Evolutionary conservation across 1,139 yeast species (phyloP).

Genomic region (Magnusiomyces suaveolens): DNA sequence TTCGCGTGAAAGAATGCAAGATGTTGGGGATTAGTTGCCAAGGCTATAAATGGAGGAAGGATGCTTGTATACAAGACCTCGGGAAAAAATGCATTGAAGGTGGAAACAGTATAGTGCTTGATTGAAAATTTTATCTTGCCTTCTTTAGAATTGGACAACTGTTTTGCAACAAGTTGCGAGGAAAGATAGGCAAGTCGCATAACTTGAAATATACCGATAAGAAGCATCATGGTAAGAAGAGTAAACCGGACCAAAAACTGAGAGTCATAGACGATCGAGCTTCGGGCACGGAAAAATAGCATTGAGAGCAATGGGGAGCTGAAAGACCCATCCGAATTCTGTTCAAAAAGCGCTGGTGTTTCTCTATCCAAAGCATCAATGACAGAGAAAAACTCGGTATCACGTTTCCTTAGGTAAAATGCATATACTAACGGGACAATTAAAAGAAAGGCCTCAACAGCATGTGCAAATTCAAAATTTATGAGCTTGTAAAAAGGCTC

Average conservation of each 20-base stretch:
- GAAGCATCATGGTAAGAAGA: background rate
- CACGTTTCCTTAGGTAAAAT: background rate
- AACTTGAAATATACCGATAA: background rate
- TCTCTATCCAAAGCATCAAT: background rate
- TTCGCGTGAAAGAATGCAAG: constrained; percentile 6
- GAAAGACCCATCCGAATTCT: background rate
- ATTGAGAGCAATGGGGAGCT: background rate
- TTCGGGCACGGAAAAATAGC: background rate
- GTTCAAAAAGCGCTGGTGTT: background rate
- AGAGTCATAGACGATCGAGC: background rate
- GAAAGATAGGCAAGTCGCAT: background rate
- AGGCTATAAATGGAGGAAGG: constrained; percentile 6
- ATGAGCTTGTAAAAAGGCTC: background rate
- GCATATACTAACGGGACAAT: constrained; percentile 3
- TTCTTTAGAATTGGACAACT: background rate
- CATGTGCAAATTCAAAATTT: constrained; percentile 3
- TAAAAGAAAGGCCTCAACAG: constrained; percentile 1
- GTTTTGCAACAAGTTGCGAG: background rate
- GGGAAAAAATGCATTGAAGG: constrained; percentile 5
- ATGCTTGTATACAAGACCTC: constrained; percentile 2
- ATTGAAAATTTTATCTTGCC: background rate
- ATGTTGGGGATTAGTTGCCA: constrained; percentile 6
- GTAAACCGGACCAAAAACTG: background rate
- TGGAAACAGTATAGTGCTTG: background rate
- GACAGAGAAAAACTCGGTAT: background rate